These are phyloP conservation scores for Trichoderma sp. DNA, from an alignment of 2,329 filamentous ascomycete species.

Conservation along the genomic window DNA sequence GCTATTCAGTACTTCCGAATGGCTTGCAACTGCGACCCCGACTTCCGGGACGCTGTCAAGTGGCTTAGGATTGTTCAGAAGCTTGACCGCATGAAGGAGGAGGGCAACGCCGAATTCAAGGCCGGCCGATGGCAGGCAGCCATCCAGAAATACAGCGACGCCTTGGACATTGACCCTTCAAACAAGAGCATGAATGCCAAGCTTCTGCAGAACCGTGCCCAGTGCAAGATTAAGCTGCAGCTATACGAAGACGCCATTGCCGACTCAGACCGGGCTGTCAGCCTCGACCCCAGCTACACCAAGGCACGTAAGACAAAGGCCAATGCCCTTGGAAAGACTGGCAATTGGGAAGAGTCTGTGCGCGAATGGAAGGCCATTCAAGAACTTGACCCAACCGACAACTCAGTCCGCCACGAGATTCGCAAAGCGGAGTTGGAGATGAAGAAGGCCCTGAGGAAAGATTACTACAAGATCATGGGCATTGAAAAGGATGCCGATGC, in stretches of 20 bases:
- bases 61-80: conserved; percentile 89
- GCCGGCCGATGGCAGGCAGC: conserved; percentile 76
- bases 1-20: conserved; percentile 90
- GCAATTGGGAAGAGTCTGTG: conserved; percentile 89
- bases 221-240: conserved; percentile 82
- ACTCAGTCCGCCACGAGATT: conserved; percentile 78
- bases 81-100: conserved; percentile 88
- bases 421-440: conserved; percentile 89
- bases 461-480: conserved; percentile 97
- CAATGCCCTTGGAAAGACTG: conserved; percentile 81
- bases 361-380: conserved; percentile 85
- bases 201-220: conserved; percentile 87
- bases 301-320: conserved; percentile 95
- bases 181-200: conserved; percentile 96
- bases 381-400: conserved; percentile 81
- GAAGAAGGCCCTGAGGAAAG: conserved; percentile 96
- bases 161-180: conserved; percentile 78
- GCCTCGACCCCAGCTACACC: conserved; percentile 78
- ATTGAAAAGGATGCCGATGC: conserved; percentile 84
- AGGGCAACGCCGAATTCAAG: conserved; percentile 91
- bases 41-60: conserved; percentile 85
- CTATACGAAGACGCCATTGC: conserved; percentile 77
- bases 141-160: conserved; percentile 80
- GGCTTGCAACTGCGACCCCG: conserved; percentile 86
- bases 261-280: conserved; percentile 83